phyloP scores from a whole-genome alignment of 2,329 filamentous ascomycete species.

The Talaromyces sp. region DNA sequence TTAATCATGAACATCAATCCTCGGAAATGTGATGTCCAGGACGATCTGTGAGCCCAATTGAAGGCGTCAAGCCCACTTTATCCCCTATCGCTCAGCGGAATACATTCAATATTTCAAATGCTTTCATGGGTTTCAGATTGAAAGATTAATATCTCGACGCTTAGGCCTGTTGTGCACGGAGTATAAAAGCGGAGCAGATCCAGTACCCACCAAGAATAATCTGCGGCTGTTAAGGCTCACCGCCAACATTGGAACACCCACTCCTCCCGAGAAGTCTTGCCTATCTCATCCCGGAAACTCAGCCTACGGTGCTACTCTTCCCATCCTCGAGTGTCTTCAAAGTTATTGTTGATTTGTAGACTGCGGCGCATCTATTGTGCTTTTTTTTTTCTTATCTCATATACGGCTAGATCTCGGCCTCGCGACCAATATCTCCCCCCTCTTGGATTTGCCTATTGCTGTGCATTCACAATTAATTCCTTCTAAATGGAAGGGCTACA shows the following conservation, averaged over 20 bases:
- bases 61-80: no score
- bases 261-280: conserved; percentile 1
- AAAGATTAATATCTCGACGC: not conserved
- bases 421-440: not conserved
- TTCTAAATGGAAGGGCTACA: conserved; percentile 39
- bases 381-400: not conserved
- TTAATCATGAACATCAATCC: no score
- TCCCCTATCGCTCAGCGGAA: no score
- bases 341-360: not conserved
- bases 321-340: not conserved
- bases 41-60: no score
- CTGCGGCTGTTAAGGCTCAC: conserved; percentile 12
- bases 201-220: no score
- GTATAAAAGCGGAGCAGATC: not conserved
- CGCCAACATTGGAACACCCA: conserved; percentile 8
- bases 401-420: not conserved
- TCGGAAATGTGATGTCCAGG: no score
- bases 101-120: no score
- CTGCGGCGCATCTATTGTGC: no score
- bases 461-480: not conserved
- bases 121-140: no score
- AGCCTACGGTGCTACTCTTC: not conserved
- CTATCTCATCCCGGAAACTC: conserved; percentile 1
- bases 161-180: no score
- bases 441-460: not conserved